A percentile compares a stretch with the other conserved stretches of the same genome.
Conservation (phyloP, 345 rosid species). For the Clarkia xantiana region DNA sequence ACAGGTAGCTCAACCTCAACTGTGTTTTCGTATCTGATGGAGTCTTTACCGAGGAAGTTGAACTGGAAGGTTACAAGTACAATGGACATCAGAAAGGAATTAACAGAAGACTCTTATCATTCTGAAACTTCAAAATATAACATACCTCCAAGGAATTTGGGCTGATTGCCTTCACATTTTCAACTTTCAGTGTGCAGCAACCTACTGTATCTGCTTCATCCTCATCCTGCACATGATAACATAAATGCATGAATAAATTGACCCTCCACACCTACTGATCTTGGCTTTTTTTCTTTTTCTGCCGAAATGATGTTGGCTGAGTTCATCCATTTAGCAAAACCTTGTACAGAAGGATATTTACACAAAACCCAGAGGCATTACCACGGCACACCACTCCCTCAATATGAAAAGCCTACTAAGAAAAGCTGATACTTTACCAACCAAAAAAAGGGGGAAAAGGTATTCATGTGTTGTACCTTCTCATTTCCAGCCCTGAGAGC, state of each 20-base stretch:
- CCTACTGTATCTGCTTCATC: constrained; percentile 99
- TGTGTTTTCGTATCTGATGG: constrained; percentile 84
- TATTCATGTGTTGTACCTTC: constrained; percentile 43
- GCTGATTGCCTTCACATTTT: constrained; percentile 75
- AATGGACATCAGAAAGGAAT: neutral
- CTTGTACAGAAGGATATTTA: too few relatives aligned
- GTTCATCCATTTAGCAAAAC: too few relatives aligned
- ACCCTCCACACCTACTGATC: neutral
- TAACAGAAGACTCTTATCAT: too few relatives aligned
- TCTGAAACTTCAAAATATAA: constrained; percentile 1
- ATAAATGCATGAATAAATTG: constrained; percentile 6
- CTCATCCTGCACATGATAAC: constrained; percentile 60
- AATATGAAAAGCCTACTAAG: neutral
- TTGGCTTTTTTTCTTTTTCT: too few relatives aligned
- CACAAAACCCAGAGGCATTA: too few relatives aligned
- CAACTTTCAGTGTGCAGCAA: constrained; percentile 94
- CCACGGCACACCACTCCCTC: too few relatives aligned
- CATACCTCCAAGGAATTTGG: constrained; percentile 70
- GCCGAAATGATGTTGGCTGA: too few relatives aligned
- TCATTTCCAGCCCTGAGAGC: constrained; percentile 99
- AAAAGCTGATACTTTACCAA: neutral
- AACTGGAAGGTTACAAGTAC: constrained; percentile 32
- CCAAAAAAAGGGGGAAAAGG: neutral
- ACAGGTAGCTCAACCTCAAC: constrained; percentile 88
- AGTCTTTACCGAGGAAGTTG: constrained; percentile 99